phyloP scores from a whole-genome alignment of 495 filamentous ascomycete species.

The Aspergillus nanangensis region DNA sequence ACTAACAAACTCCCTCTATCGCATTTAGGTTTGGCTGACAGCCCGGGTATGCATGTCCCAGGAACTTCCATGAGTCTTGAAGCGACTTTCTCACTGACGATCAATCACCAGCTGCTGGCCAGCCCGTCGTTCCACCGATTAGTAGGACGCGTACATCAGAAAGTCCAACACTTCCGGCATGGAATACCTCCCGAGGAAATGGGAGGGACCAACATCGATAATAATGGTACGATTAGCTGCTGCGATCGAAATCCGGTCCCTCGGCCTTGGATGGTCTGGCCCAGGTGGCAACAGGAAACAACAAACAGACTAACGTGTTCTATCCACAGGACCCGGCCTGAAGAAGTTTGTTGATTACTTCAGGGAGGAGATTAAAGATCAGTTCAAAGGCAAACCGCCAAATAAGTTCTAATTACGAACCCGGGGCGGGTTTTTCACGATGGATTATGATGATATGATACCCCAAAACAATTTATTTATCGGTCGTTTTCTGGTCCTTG shows the following conservation, averaged over 20 bases:
- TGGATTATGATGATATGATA: conserved; percentile 18
- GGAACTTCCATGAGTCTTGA: not conserved
- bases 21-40: conserved; percentile 35
- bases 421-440: too few species aligned
- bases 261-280: not conserved
- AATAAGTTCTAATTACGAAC: conserved; percentile 26
- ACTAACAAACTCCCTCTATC: conserved; percentile 5
- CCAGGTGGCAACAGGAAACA: conserved; percentile 7
- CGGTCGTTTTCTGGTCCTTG: too few species aligned
- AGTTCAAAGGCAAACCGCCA: conserved; percentile 43
- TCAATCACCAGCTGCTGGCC: conserved; percentile 47
- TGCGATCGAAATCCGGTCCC: too few species aligned
- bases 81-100: not conserved
- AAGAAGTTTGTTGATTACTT: conserved; percentile 51
- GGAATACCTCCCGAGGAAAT: conserved; percentile 55
- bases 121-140: conserved; percentile 57
- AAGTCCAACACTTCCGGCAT: conserved; percentile 46
- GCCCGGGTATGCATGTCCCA: conserved; percentile 28
- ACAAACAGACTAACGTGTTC: conserved; percentile 2
- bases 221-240: conserved; percentile 45
- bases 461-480: conserved; percentile 10
- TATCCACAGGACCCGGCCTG: conserved; percentile 17
- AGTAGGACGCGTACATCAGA: conserved; percentile 52
- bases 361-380: conserved; percentile 56
- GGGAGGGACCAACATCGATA: conserved; percentile 51